Conservation (phyloP, 2,329 filamentous ascomycete genomes). For the Curvularia spicifera region DNA sequence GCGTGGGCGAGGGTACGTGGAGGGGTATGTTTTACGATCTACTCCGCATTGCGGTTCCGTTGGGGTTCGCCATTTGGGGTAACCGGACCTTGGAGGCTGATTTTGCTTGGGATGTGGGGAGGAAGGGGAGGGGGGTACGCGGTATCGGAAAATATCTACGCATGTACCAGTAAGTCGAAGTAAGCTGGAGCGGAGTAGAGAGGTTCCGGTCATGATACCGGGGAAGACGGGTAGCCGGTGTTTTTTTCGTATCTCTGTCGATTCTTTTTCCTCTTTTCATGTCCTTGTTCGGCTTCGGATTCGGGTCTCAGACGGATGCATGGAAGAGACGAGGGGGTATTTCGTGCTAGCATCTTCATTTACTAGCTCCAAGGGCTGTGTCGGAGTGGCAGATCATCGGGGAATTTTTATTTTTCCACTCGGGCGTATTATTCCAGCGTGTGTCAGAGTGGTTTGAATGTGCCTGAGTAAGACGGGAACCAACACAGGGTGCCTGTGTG, state of each 20-base stretch:
- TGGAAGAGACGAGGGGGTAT: not conserved
- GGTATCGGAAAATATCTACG: too few species aligned
- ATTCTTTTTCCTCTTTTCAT: not conserved
- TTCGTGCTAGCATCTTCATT: not conserved
- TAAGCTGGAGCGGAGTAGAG: not conserved
- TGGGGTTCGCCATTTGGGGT: too few species aligned
- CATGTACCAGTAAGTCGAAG: not conserved
- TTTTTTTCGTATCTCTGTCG: not conserved
- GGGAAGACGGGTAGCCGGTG: not conserved
- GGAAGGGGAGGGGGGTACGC: too few species aligned
- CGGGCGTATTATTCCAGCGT: not conserved
- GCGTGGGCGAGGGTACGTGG: too few species aligned
- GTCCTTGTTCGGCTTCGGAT: not conserved
- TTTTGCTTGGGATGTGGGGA: too few species aligned
- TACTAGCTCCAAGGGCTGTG: too few species aligned
- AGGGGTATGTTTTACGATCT: too few species aligned
- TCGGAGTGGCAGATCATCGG: not conserved
- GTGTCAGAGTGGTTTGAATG: not conserved
- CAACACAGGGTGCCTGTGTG: not conserved
- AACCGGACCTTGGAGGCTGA: too few species aligned
- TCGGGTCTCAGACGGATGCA: not conserved
- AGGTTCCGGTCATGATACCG: not conserved
- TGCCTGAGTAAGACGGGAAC: not conserved
- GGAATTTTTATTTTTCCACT: not conserved
- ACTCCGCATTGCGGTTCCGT: too few species aligned